phyloP scores from a whole-genome alignment of 2,329 filamentous ascomycete genomes.

The Fusarium buxicola region DNA sequence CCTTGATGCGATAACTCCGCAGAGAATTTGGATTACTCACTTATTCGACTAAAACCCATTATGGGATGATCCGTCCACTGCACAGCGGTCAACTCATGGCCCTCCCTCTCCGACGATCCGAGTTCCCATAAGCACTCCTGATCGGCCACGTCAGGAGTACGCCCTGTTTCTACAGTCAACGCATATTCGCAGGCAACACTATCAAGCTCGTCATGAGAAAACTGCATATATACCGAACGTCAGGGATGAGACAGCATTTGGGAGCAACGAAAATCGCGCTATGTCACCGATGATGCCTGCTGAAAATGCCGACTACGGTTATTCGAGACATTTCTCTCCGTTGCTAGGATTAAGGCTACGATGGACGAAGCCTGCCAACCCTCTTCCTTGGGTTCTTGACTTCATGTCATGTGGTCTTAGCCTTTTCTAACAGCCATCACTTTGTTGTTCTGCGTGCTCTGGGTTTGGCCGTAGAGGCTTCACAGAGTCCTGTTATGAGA shows the following conservation, averaged over 20 bases:
- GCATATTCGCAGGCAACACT: background rate
- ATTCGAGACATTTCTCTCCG: background rate
- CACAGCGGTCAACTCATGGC: conserved; percentile 12
- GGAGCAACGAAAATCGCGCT: conserved; percentile 14
- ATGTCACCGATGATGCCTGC: conserved; percentile 10
- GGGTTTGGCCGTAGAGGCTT: conserved; percentile 2
- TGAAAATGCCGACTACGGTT: conserved; percentile 4
- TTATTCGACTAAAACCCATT: conserved; percentile 11
- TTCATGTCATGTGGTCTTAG: background rate
- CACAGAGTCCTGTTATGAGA: background rate
- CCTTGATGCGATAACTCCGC: conserved; percentile 10
- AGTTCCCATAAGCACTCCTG: conserved; percentile 25
- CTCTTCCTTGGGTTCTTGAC: background rate
- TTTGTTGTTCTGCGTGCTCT: background rate
- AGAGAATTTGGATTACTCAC: background rate
- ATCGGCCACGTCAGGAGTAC: conserved; percentile 11
- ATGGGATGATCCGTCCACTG: conserved; percentile 14
- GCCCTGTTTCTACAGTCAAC: background rate
- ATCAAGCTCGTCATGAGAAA: background rate
- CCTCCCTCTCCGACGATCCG: conserved; percentile 36
- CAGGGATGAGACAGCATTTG: conserved; percentile 8
- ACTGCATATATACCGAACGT: background rate
- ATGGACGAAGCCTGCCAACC: background rate
- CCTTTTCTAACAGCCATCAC: conserved; percentile 1
- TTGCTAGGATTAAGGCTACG: background rate